phyloP scores from a whole-genome alignment of 805 yeast genomes.

The Yarrowia sp. region DNA sequence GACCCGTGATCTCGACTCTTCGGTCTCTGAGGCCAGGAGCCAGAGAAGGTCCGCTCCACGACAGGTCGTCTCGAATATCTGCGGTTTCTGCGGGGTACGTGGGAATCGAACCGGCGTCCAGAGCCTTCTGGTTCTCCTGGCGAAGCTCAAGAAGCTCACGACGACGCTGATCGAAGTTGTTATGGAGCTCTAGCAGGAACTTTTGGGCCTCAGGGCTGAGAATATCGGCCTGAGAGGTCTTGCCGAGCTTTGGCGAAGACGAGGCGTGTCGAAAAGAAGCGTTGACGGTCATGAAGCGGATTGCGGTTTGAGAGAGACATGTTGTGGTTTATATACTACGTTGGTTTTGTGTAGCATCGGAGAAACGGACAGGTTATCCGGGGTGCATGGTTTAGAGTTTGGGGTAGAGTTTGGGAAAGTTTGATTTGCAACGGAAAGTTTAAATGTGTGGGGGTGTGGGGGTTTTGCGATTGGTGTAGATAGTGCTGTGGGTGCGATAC shows the following conservation, averaged over 20 bases:
- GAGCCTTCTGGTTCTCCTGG: conserved; percentile 49
- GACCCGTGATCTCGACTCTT: conserved; percentile 71
- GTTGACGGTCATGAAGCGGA: conserved; percentile 2
- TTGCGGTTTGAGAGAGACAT: too few species aligned
- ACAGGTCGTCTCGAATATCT: conserved; percentile 56
- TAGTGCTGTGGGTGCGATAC: not conserved
- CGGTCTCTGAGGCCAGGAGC: conserved; percentile 66
- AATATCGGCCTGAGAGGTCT: conserved; percentile 34
- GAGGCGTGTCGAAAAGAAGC: not conserved
- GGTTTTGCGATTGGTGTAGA: not conserved
- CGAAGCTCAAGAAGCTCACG: conserved; percentile 52
- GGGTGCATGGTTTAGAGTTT: conserved; percentile 12
- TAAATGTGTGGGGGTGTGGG: not conserved
- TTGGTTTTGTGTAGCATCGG: not conserved
- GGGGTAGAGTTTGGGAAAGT: too few species aligned
- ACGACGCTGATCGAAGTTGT: conserved; percentile 54
- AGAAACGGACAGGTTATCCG: conserved; percentile 5
- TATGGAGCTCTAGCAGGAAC: conserved; percentile 63
- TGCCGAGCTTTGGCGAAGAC: not conserved
- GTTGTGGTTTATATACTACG: not conserved
- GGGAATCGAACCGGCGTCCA: conserved; percentile 55
- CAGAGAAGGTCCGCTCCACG: conserved; percentile 67
- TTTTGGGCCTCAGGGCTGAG: conserved; percentile 58
- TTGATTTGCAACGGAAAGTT: not conserved
- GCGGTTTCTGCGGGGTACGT: conserved; percentile 61